phyloP scores from a whole-genome alignment of 2,329 filamentous ascomycete species.

The Hymenoscyphus fructigenus region DNA sequence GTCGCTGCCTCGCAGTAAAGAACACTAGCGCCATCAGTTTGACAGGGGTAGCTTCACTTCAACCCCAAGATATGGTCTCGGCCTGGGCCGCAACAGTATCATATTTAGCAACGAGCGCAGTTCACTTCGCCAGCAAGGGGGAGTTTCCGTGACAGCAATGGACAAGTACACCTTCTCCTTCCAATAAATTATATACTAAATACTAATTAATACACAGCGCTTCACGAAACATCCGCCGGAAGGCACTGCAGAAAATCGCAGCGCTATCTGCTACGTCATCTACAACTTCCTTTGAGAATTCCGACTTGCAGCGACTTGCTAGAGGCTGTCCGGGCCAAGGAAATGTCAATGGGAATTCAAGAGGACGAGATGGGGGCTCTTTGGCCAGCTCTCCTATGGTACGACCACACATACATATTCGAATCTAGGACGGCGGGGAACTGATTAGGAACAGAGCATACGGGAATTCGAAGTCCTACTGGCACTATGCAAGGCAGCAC shows the following conservation, averaged over 20 bases:
- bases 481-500: slow-evolving; percentile 86
- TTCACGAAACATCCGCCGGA: slow-evolving; percentile 58
- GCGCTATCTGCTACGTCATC: slow-evolving; percentile 58
- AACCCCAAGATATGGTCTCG: background rate
- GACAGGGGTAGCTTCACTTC: slow-evolving; percentile 33
- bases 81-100: background rate
- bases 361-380: slow-evolving; percentile 49
- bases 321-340: slow-evolving; percentile 53
- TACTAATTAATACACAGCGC: slow-evolving; percentile 28
- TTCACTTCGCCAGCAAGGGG: background rate
- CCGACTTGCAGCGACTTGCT: slow-evolving; percentile 62
- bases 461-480: slow-evolving; percentile 90
- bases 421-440: background rate
- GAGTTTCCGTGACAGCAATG: slow-evolving; percentile 19
- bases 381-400: slow-evolving; percentile 62
- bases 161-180: slow-evolving; percentile 22
- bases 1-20: slow-evolving; percentile 26
- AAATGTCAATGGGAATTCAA: slow-evolving; percentile 44
- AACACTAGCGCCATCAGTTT: slow-evolving; percentile 22
- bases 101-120: background rate
- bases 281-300: slow-evolving; percentile 55
- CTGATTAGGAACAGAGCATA: slow-evolving; percentile 59
- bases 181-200: background rate
- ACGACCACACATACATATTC: slow-evolving; percentile 19
- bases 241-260: slow-evolving; percentile 65